Percentiles rank a stretch among this genome's conserved stretches.
These are phyloP conservation scores for Fraxinus latifolia DNA, from an alignment of 305 asterid genomes.

Conservation along the genomic window DNA sequence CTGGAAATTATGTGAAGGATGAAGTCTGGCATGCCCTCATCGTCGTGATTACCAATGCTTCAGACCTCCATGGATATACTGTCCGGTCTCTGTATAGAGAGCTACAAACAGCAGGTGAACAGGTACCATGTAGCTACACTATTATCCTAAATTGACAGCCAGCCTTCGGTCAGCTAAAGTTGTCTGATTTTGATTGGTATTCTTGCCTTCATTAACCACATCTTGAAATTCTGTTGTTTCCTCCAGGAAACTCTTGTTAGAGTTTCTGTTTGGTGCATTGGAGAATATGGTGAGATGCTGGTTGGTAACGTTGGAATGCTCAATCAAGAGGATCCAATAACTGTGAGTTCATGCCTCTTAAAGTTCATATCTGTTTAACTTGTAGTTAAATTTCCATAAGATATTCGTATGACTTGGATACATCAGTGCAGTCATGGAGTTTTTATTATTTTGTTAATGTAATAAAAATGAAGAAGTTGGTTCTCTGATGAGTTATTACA, in stretches of 20 bases:
- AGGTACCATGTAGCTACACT: slow-evolving; percentile 47
- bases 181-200: not conserved
- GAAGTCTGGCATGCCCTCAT: slow-evolving; percentile 96
- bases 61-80: slow-evolving; percentile 88
- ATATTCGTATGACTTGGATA: slow-evolving; percentile 14
- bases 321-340: slow-evolving; percentile 74
- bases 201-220: slow-evolving; percentile 1
- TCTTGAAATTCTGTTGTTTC: slow-evolving; percentile 24
- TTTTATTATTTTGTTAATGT: not conserved
- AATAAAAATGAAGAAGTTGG: not conserved
- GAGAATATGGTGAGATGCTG: slow-evolving; percentile 95
- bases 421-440: not conserved
- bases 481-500: not conserved
- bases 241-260: slow-evolving; percentile 85
- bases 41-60: slow-evolving; percentile 81
- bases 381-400: not conserved
- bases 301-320: slow-evolving; percentile 69
- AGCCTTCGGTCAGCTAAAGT: not conserved
- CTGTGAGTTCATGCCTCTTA: slow-evolving; percentile 59
- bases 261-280: slow-evolving; percentile 97
- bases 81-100: slow-evolving; percentile 81
- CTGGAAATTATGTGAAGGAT: slow-evolving; percentile 91
- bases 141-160: not conserved
- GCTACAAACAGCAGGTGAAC: slow-evolving; percentile 62
- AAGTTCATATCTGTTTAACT: not conserved